Conservation (phyloP, 2,329 filamentous ascomycete genomes). For the Apiospora arundinis region DNA sequence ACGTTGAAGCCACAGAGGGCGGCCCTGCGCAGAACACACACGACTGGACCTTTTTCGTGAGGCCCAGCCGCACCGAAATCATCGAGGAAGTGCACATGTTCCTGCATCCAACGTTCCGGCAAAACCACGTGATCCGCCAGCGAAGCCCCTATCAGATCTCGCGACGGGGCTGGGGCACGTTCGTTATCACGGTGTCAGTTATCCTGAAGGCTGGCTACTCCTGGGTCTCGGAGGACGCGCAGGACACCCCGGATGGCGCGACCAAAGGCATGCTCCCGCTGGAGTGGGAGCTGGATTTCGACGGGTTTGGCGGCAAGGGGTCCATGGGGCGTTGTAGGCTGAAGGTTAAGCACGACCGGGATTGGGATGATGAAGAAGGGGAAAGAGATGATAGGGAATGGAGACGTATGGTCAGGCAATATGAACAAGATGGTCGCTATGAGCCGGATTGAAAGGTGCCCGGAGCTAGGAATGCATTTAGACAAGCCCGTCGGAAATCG, state of each 20-base stretch:
- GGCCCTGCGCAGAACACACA: conserved; percentile 42
- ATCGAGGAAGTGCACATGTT: conserved; percentile 49
- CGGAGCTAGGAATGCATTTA: no score
- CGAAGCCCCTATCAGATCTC: conserved; percentile 46
- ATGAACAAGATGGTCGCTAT: conserved; percentile 26
- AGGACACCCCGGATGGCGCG: conserved; percentile 37
- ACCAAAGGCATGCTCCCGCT: conserved; percentile 43
- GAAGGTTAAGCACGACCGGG: conserved; percentile 44
- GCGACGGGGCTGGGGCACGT: conserved; percentile 43
- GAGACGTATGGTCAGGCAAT: conserved; percentile 26
- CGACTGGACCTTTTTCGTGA: conserved; percentile 53
- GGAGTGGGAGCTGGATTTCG: conserved; percentile 50
- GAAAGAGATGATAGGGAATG: conserved; percentile 23
- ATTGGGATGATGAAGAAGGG: conserved; percentile 17
- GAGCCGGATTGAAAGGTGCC: conserved; percentile 12
- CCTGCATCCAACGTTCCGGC: conserved; percentile 50
- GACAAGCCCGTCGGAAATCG: no score
- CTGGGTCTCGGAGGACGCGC: conserved; percentile 48
- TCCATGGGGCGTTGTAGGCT: conserved; percentile 42
- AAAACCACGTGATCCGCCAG: conserved; percentile 40
- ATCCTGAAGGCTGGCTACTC: conserved; percentile 49
- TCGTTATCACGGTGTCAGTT: conserved; percentile 46
- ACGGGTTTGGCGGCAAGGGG: conserved; percentile 44
- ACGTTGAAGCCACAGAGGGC: conserved; percentile 32
- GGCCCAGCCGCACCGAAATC: conserved; percentile 48